Base-by-base conservation (phyloP, 192 early-diverging fungal genomes). In the Gonapodya prolifera region DNA sequence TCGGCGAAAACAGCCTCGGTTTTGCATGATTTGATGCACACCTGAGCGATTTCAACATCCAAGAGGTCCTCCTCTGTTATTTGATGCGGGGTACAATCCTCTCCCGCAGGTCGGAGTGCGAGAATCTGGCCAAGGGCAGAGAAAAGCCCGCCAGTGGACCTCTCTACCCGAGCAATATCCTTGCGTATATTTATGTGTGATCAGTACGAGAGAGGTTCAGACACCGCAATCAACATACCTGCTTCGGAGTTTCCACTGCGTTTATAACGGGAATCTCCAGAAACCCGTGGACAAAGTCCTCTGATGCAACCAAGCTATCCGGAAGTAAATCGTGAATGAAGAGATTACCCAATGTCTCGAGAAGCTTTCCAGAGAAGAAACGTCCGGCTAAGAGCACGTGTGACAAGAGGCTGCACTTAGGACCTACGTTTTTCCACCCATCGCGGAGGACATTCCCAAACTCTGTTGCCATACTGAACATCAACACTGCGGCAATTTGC, bases 401-500 rank as follows among this genome's bases (percentile, higher is more conserved):
- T 75, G 17, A 70, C 28, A 75, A 34, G 61, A 33, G 77, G 30
- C 69, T 17, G n/a, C n/a, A 76, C 34, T 17, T n/a, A 71, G 33
- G 31, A 77, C 82, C 77, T 79, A 94, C 90, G 70, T 88, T 88
- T 70, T 89, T 87, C 93, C 96, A 93, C 17, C 91, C 84, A 30
- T 83, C 78, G 17, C 83, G 87, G 80, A 99, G 70, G 78, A 87
- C 77, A 69, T 91, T 90, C 34, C 91, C 85, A 83, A 90, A 85
- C 81, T 94, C 85, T 35, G 80, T 82, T 61, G 86, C 85, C 69
- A 95, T 84, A 32, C 88, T 91, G 83, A 98, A 94, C 77, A 95
- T 85, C n/a, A 96, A 85, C 1, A 96, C 92, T 61, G 94, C 87
- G 1, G 94, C 95, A 71, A 96, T 84, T 83, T 98, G 96, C n/a